Evolutionary conservation across 2,329 filamentous ascomycete species (phyloP), one percentile per base, ranked within the genome.

Genomic region (Aulographum hederae): DNA sequence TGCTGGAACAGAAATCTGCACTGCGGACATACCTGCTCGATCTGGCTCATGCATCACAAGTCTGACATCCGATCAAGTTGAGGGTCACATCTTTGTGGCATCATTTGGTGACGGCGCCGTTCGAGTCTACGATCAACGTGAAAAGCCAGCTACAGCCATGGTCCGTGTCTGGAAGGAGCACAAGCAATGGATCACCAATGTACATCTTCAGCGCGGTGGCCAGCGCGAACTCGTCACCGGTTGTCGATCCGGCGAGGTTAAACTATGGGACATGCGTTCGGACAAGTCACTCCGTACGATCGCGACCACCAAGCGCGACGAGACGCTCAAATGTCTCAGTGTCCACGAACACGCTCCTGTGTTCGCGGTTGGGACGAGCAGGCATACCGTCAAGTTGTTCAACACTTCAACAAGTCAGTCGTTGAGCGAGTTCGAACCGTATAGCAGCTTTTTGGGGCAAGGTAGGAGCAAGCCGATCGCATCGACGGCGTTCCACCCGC

Each of bases 111-210:
- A 98, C 46, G 89, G 89, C 20, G 85, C 84, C 2, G 76, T 98
- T 27, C 72, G 89, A 32, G 84, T 94, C 4, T 98, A 94, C 48
- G 89, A 98, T 52, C 81, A 86, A 40, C 74, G 89, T 10, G 58
- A 80, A 38, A 74, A 76, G 38, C 78, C 84, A 2, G 78, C 82
- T 37, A 82, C 89, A 33, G 78, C 79, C 13, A 94, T 95, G 85
- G 78, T 94, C 34, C 81, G 79, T 54, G 85, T 86, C 42, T 98
- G 89, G 86, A 89, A 91, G 49, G 82, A 94, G 45, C 86, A 95
- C 47, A 74, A 77, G 37, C 81, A 91, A 44, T 98, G 89, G 89
- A 76, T 98, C 52, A 85, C 84, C 45, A 89, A 81, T 42, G 82
- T 93, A 11, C 89, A 95, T 50, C 84, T 98, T 71, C 89, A 98